Base-by-base conservation (phyloP, 805 yeast genomes). In the Candida alai region DNA sequence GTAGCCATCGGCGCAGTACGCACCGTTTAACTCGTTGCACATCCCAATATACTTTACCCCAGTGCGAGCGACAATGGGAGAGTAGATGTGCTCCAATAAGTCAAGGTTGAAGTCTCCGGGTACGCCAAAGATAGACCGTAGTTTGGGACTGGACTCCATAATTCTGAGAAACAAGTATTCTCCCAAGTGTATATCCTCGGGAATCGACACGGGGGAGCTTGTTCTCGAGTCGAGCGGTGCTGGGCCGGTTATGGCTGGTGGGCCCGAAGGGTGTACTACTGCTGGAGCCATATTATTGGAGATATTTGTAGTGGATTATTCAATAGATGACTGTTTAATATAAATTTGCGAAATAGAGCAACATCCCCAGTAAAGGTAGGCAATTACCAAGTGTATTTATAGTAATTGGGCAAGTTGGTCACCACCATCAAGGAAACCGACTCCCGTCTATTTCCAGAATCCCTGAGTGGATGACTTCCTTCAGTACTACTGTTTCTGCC, bases 1-100 rank as follows among this genome's bases (percentile, higher is more conserved):
- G 50, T 85, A 89, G 4, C 96, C 97, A 56, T 89, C 96, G 6
- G 90, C 89, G 5, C 93, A 79, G 54, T 89, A 88, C 6, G 94
- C 93, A 3, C 93, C 81, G 52, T 88, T 89, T 43, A 88, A 69
- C 62, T 88, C 97, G 52, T 88, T 88, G 63, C 95, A 85, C 40
- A 78, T 76, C 16, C 95, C 95, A 30, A 84, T 68, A 85, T 94
- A 87, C 60, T 45, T 82, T 6, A 61, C 54, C 7, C 64, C 65
- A 52, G 24, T 68, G 58, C 41, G 24, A 60, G 68, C 34, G n/a
- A 62, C 47, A 6, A 56, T 39, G 5, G 52, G 54, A 6, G 73
- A 59, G 49, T 84, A 80, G 29, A 83, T 53, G 49, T 80, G 76
- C 54, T 85, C 95, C 47, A 85, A 61, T 16, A 85, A 60, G 5